A percentile compares a stretch with the other conserved stretches of the same genome.
These are phyloP conservation scores for Spathaspora sp. DNA, from an alignment of 1,139 yeast species.

Conservation along the genomic window DNA sequence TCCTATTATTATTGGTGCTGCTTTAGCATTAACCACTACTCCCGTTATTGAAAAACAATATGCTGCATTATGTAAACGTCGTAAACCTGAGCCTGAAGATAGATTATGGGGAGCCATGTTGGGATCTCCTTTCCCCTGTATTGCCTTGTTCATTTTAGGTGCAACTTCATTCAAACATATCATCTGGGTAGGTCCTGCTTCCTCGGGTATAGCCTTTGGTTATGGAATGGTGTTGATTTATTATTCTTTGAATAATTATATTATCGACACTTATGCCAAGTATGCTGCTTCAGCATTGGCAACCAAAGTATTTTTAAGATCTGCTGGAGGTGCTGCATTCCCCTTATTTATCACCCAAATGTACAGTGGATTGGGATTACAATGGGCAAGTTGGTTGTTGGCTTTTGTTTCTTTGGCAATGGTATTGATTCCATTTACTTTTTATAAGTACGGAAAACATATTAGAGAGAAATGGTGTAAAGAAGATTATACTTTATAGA, in stretches of 20 bases:
- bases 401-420: conserved; percentile 84
- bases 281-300: conserved; percentile 92
- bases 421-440: conserved; percentile 78
- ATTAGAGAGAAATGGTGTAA: conserved; percentile 67
- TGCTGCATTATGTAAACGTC: conserved; percentile 46
- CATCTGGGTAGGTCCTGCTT: conserved; percentile 94
- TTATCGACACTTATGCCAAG: conserved; percentile 82
- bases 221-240: conserved; percentile 90
- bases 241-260: conserved; percentile 83
- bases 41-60: conserved; percentile 69
- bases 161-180: conserved; percentile 79
- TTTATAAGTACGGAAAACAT: conserved; percentile 65
- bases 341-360: conserved; percentile 85
- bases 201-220: conserved; percentile 86
- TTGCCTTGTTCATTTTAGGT: conserved; percentile 83
- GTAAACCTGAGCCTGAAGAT: conserved; percentile 84
- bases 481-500: conserved; percentile 51
- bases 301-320: conserved; percentile 84
- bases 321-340: conserved; percentile 88
- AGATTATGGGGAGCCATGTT: conserved; percentile 85
- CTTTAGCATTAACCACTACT: conserved; percentile 67
- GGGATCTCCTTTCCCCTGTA: conserved; percentile 88
- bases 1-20: conserved; percentile 86
- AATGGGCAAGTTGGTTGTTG: conserved; percentile 82
- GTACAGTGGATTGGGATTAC: conserved; percentile 71